Evolutionary conservation across 2,329 filamentous ascomycete genomes (phyloP), one percentile per base, ranked within the genome.

Genomic region (Madurella fahalii): DNA sequence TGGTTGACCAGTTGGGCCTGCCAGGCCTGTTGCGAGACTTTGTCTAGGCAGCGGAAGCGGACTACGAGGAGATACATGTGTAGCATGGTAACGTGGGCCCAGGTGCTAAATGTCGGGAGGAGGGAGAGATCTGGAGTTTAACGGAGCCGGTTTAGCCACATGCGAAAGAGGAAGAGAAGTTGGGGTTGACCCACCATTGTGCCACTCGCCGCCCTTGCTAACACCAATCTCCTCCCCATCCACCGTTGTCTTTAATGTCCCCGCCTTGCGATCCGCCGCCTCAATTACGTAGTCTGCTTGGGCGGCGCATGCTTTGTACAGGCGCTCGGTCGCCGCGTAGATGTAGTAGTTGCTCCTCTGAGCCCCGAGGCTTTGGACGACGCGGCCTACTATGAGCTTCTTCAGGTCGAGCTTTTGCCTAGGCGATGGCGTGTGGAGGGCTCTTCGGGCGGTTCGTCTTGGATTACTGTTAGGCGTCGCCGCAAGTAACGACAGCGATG

Each of bases 61-160:
- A 89, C 87, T 52, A 89, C 88, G 56, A 97, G 73, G 55, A 96
- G 81, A 77, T 96, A 97, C 81, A 99, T 88, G 77, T 99, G 93
- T 55, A 99, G 81, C 79, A 96, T 95, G 37, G 92, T 94, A 43
- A 97, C 86, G 72, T 97, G 92, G 17, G 91, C 89, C 94, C 94
- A 99, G 53, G 89, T 93, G 68, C 86, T 92, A 72, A 99, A 99
- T 0, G 91, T 97, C 1, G 91, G 89, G 32, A 82, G 79, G 16
- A 99, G 82, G 25, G 82, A 82, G 60, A 96, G 83, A 49, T 86
- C 90, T 95, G 65, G 13, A 30, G 1, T 4, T 4, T 47, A 32
- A 12, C 2, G n/a, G 12, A 34, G 34, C 54, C 49, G 9, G 7
- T 50, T 50, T 49, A 25, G 42, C 48, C 20, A 18, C 32, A 16